phyloP scores from a whole-genome alignment of 2,329 filamentous ascomycete species.

The Bipolaris cookei region DNA sequence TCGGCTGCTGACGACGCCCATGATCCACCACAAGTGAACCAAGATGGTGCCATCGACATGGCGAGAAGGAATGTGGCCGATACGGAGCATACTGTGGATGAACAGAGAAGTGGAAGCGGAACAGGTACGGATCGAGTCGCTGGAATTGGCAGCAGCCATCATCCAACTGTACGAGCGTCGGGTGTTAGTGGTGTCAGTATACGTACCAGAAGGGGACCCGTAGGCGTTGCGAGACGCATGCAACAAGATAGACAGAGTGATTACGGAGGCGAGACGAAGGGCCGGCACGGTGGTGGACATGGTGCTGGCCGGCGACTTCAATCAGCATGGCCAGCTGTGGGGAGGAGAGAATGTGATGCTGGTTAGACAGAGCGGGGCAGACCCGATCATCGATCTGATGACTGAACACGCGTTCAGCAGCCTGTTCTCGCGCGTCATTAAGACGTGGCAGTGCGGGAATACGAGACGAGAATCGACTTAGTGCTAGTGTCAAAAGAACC shows the following conservation, averaged over 20 bases:
- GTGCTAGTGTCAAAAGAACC: slow-evolving; percentile 15
- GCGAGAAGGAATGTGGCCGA: slow-evolving; percentile 10
- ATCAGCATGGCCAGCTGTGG: slow-evolving; percentile 20
- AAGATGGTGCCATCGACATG: slow-evolving; percentile 13
- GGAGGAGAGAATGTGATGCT: slow-evolving; percentile 14
- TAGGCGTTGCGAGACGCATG: no score
- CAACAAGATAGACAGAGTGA: no score
- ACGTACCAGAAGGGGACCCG: slow-evolving; percentile 12
- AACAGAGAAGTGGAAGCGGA: slow-evolving; percentile 10
- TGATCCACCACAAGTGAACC: slow-evolving; percentile 11
- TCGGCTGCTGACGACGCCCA: slow-evolving; percentile 13
- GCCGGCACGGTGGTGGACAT: slow-evolving; percentile 17
- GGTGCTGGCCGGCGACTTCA: slow-evolving; percentile 20
- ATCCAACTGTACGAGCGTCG: slow-evolving; percentile 9
- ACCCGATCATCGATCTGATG: slow-evolving; percentile 24
- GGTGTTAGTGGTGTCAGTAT: slow-evolving; percentile 12
- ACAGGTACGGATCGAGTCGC: slow-evolving; percentile 11
- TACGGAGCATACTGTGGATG: slow-evolving; percentile 14
- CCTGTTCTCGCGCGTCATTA: slow-evolving; percentile 11
- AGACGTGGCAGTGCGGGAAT: not conserved
- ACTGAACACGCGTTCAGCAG: slow-evolving; percentile 19
- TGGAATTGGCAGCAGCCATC: slow-evolving; percentile 13
- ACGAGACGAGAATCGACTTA: slow-evolving; percentile 17
- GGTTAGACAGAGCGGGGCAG: slow-evolving; percentile 16
- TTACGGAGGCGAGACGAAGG: slow-evolving; percentile 8